Evolutionary conservation across 106 monocot genomes (phyloP).

Genomic region (Posidonia australis): DNA sequence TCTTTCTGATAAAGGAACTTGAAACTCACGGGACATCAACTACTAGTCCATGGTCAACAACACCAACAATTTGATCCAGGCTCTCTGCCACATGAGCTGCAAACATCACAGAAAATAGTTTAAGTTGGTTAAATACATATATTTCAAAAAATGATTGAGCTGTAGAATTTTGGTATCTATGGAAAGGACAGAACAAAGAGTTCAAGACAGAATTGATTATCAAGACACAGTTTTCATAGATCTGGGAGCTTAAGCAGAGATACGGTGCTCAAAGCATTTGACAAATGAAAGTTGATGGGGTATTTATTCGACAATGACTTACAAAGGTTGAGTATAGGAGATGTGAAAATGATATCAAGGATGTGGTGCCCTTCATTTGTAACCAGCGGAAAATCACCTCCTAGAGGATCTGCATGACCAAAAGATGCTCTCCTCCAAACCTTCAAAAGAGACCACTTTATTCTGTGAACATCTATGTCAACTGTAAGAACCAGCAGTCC

Average conservation of each 20-base stretch:
- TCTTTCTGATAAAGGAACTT: not conserved
- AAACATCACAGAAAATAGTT: conserved; percentile 1
- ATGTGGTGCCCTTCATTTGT: conserved; percentile 62
- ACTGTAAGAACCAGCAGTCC: no score
- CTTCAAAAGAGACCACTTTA: conserved; percentile 13
- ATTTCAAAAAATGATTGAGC: not conserved
- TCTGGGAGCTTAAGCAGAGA: no score
- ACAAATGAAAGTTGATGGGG: not conserved
- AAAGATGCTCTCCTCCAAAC: conserved; percentile 74
- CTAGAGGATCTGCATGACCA: conserved; percentile 57
- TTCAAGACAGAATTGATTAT: not conserved
- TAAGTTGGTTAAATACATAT: no score
- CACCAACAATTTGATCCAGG: conserved; percentile 54
- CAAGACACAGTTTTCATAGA: not conserved
- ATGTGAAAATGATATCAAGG: conserved; percentile 80
- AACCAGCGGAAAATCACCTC: conserved; percentile 60
- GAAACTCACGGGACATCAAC: conserved; percentile 39
- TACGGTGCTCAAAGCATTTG: not conserved
- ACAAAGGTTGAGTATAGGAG: conserved; percentile 63
- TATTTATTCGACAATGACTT: not conserved
- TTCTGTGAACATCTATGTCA: no score
- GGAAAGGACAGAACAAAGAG: not conserved
- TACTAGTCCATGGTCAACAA: conserved; percentile 66
- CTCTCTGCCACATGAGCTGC: conserved; percentile 44
- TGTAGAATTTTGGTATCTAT: not conserved